These are phyloP conservation scores for Stemphylium vesicarium DNA, from an alignment of 2,329 filamentous ascomycete species.

Conservation along the genomic window DNA sequence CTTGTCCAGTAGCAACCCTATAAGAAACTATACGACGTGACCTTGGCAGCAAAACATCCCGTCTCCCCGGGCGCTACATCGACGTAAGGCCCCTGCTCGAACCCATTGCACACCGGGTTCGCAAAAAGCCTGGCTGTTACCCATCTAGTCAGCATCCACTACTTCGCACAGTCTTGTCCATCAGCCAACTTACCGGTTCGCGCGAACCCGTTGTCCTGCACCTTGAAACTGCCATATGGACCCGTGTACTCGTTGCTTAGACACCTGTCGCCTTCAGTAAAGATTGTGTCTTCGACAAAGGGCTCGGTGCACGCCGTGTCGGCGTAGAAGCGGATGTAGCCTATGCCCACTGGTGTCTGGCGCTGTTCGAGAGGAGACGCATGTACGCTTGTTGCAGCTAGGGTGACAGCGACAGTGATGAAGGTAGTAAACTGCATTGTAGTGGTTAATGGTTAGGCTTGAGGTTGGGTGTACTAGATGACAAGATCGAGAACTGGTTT, in stretches of 20 bases:
- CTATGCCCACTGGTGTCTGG: background rate
- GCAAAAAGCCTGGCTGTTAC: slow-evolving; percentile 5
- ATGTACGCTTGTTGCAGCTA: background rate
- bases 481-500: background rate
- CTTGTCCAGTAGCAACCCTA: background rate
- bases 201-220: too few relatives aligned
- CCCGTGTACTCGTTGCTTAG: too few relatives aligned
- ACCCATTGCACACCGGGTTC: background rate
- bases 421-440: slow-evolving; percentile 10
- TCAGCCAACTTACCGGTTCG: too few relatives aligned
- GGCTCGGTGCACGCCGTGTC: background rate
- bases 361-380: background rate
- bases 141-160: slow-evolving; percentile 4
- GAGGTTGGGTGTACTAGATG: background rate
- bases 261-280: too few relatives aligned
- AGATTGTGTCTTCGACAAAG: too few relatives aligned
- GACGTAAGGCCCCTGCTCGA: background rate
- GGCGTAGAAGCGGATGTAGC: slow-evolving; percentile 8
- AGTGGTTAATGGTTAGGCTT: background rate
- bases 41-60: background rate
- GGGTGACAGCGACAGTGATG: background rate
- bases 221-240: too few relatives aligned
- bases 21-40: background rate
- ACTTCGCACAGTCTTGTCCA: background rate
- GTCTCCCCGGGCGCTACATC: slow-evolving; percentile 1